Base-by-base conservation (phyloP, 2,329 filamentous ascomycete genomes). In the Alternaria gaisen region DNA sequence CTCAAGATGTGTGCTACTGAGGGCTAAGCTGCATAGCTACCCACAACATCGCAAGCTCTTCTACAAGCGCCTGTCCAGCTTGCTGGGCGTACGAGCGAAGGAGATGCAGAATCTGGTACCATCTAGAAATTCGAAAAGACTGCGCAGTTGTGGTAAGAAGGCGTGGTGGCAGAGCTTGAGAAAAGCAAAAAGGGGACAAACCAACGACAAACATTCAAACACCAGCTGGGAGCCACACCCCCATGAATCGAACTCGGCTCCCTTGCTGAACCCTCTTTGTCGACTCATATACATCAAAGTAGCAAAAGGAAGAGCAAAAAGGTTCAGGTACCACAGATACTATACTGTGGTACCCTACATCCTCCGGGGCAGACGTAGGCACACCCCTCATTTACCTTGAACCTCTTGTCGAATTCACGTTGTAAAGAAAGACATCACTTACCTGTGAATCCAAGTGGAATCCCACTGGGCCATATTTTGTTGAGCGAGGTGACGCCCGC, bases 141-240 rank as follows among this genome's bases (percentile, higher is more conserved):
- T 12, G n/a, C 3, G 3, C 14, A 44, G 28, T 3, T 44, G 20
- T 18, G 2, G 28, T 42, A 18, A 6, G 20, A 28, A 11, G 14
- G 16, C 3, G 51, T 38, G 2, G 20, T 36, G 26, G 9, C 20
- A 8, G 20, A 38, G 32, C 30, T 26, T 1, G n/a, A 16, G 3
- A 38, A 50, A 24, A 50, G 46, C 11, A 36, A 22, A 50, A 53
- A 44, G n/a, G 51, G 43, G 26, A 53, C 51, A 18, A 24, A 9
- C 3, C 3, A 26, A 20, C 32, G 32, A 50, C 20, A 50, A 38
- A 38, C 22, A 5, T 18, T 18, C 12, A 6, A 11, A 14, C 1
- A 9, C 10, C 1, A 42, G 20, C 3, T n/a, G 14, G 22, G 2
- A 50, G 2, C 20, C 14, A 38, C 34, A 38, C 34, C 5, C 5